Conservation (phyloP, 352 stramenopile species). For the Pythium volutum region DNA sequence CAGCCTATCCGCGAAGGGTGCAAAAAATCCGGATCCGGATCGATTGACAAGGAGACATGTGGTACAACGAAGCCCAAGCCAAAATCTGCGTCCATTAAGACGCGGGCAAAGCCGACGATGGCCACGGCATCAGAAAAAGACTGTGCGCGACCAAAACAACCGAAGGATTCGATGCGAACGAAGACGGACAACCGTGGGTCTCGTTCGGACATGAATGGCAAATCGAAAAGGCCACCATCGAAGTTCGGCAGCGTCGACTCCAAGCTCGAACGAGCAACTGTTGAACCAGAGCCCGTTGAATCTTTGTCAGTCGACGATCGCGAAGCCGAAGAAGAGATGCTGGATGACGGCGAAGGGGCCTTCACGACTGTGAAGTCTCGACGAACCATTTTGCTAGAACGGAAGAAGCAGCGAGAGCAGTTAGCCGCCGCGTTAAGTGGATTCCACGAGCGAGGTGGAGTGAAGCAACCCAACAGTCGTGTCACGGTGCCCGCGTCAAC, state of each 20-base stretch:
- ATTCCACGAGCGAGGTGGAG: constrained; percentile 6
- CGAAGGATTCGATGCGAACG: not conserved
- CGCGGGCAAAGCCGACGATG: constrained; percentile 1
- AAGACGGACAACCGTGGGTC: not conserved
- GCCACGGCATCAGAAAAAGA: not conserved
- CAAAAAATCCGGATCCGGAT: not conserved
- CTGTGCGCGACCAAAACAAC: not conserved
- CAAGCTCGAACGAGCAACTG: not conserved
- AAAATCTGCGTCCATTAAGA: not conserved
- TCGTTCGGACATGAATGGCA: not conserved
- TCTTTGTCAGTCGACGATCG: not conserved
- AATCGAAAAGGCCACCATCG: not conserved
- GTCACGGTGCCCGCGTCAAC: not conserved
- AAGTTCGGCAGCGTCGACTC: not conserved
- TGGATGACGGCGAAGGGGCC: not conserved
- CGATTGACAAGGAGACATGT: not conserved
- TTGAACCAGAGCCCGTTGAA: not conserved
- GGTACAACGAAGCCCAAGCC: not conserved
- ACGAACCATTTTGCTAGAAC: constrained; percentile 27
- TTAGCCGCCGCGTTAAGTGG: constrained; percentile 9
- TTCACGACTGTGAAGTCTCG: constrained; percentile 38
- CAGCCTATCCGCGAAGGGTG: not conserved
- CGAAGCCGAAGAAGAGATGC: constrained; percentile 1
- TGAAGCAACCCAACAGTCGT: constrained; percentile 1
- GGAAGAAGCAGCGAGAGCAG: constrained; percentile 20